phyloP scores from a whole-genome alignment of 805 yeast species.

The Yamadazyma kitorensis region DNA sequence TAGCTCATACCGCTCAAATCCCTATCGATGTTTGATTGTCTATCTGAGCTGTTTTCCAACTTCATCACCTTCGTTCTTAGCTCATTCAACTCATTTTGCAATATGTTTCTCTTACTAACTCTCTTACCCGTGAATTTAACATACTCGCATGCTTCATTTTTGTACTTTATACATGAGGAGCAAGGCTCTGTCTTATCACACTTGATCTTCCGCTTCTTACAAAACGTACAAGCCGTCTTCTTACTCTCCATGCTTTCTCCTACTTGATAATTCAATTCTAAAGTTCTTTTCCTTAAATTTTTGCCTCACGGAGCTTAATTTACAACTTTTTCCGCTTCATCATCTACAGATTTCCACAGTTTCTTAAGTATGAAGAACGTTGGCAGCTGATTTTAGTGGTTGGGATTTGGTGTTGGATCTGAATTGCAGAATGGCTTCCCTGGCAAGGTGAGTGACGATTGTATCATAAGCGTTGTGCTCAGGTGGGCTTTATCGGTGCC shows the following conservation, averaged over 20 bases:
- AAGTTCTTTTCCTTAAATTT: too few relatives aligned
- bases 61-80: constrained; percentile 3
- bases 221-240: constrained; percentile 26
- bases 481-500: too few relatives aligned
- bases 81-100: constrained; percentile 5
- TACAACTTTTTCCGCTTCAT: too few relatives aligned
- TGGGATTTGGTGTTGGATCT: too few relatives aligned
- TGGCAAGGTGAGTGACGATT: too few relatives aligned
- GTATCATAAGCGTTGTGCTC: too few relatives aligned
- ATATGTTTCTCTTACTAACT: constrained; percentile 1
- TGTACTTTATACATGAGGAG: constrained; percentile 30
- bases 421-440: too few relatives aligned
- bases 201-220: constrained; percentile 35
- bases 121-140: constrained; percentile 1
- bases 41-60: constrained; percentile 2
- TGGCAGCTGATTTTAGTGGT: too few relatives aligned
- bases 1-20: not conserved
- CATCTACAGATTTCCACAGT: too few relatives aligned
- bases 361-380: too few relatives aligned
- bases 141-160: constrained; percentile 14
- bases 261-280: too few relatives aligned
- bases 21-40: not conserved
- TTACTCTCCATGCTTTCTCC: not conserved
- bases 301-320: too few relatives aligned
- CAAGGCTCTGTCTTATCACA: constrained; percentile 39